These are phyloP conservation scores for Chlorella ohadii DNA, from an alignment of 139 green algal species.

Conservation along the genomic window DNA sequence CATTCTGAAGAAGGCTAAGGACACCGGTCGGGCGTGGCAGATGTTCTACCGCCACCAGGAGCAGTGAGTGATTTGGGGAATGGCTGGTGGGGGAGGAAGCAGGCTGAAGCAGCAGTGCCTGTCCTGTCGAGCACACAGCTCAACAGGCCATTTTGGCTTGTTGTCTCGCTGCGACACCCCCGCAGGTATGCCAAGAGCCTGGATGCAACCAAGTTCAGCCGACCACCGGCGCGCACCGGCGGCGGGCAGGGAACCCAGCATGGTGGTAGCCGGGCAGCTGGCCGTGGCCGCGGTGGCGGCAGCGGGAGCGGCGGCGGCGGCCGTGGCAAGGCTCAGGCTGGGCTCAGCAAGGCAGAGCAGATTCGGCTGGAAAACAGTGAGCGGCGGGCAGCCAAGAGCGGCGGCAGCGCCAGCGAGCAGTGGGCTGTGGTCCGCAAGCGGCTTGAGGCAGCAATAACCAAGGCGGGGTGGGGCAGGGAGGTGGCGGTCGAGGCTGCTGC, in stretches of 20 bases:
- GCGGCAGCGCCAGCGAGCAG: not conserved
- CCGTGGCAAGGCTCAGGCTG: not conserved
- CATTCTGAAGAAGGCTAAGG: not conserved
- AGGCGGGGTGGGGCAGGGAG: not conserved
- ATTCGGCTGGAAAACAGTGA: not conserved
- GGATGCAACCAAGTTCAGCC: no score
- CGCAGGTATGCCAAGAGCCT: no score
- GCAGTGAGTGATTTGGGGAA: not conserved
- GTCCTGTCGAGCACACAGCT: no score
- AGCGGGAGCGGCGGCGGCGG: not conserved
- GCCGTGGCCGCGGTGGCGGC: no score
- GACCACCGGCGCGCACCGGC: no score
- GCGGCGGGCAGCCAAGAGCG: not conserved
- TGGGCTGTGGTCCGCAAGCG: not conserved
- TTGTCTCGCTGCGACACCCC: no score
- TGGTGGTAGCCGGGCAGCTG: not conserved
- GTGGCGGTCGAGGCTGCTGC: not conserved
- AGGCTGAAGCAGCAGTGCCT: no score
- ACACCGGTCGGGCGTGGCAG: not conserved
- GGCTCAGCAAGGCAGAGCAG: not conserved
- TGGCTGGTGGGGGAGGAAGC: not conserved
- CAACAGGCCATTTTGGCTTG: no score
- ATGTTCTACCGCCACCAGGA: not conserved
- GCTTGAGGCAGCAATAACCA: not conserved
- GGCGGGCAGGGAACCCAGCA: no score